phyloP scores from a whole-genome alignment of 2,329 filamentous ascomycete species.

The Cercospora sp. region DNA sequence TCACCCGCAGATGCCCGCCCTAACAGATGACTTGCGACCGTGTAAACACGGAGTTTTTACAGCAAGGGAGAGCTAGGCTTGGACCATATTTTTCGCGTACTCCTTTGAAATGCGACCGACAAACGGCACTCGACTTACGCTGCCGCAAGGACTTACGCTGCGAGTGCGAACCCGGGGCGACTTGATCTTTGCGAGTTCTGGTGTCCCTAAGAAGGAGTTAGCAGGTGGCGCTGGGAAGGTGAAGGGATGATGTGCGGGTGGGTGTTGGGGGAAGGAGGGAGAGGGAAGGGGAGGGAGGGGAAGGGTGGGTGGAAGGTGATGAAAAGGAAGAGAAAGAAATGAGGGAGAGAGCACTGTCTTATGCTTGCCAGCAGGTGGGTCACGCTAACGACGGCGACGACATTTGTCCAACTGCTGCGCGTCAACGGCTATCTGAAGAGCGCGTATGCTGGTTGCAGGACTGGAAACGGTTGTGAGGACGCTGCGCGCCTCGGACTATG shows the following conservation, averaged over 20 bases:
- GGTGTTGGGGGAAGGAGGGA: neutral
- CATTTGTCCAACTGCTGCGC: neutral
- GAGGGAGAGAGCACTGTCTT: neutral
- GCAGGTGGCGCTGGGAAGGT: neutral
- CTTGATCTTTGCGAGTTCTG: neutral
- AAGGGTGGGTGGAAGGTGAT: neutral
- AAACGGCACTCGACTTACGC: neutral
- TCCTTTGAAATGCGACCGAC: neutral
- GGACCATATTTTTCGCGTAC: neutral
- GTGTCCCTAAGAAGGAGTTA: neutral
- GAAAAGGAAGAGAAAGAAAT: neutral
- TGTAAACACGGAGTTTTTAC: neutral
- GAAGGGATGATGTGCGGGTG: neutral
- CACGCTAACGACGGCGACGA: neutral
- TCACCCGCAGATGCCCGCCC: conserved; percentile 3
- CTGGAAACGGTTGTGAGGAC: neutral
- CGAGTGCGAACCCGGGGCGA: neutral
- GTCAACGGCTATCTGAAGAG: neutral
- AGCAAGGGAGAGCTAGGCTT: conserved; percentile 3
- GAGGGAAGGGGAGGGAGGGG: neutral
- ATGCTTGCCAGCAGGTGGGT: neutral
- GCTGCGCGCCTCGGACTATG: neutral
- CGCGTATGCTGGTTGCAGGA: neutral
- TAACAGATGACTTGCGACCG: conserved; percentile 5
- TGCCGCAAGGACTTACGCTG: neutral